Evolutionary conservation across 495 filamentous ascomycete genomes (phyloP), one percentile per base, ranked within the genome.

Genomic region (Hyaloscypha variabilis): DNA sequence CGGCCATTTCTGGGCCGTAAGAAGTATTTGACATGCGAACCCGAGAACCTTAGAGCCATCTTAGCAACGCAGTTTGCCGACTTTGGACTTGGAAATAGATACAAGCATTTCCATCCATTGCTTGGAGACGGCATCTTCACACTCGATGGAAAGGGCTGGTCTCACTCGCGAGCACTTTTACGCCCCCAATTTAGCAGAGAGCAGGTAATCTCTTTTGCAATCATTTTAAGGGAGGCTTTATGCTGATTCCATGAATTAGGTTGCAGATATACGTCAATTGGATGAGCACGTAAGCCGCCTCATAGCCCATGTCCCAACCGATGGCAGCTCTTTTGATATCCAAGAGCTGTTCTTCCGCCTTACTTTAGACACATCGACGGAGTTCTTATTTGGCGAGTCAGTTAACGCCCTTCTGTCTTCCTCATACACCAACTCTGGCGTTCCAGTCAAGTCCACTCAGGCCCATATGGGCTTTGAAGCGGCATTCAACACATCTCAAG

Each of bases 101-200:
- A 57, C n/a, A 13, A 4, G 19, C 17, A n/a, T n/a, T 30, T 25
- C 8, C 23, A 26, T 8, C 85, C 85, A 1, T 69, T 92, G 3
- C 70, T 92, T 1, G 90, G 90, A 11, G 68, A 82, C 28, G 90
- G 90, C 31, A 87, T 93, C 66, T 93, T 93, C 71, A 87, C 86
- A 2, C 77, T 79, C 2, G 85, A 91, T 68, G 91, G 90, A 17
- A 75, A 77, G 14, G 71, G 69, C 13, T 93, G 90, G 90, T 61
- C 69, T 11, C 74, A 78, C 52, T 75, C 74, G 1, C 70, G 78
- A 21, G 73, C 75, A 29, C 57, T 82, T 6, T 66, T 83, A 30
- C 74, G 79, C 6, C 77, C 76, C 2, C 73, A 67, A 21, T 81
- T 83, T 62, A 70, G n/a, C n/a, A n/a, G n/a, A n/a, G n/a, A n/a